phyloP scores from a whole-genome alignment of 2,329 filamentous ascomycete genomes.

The Emergomyces orientalis region DNA sequence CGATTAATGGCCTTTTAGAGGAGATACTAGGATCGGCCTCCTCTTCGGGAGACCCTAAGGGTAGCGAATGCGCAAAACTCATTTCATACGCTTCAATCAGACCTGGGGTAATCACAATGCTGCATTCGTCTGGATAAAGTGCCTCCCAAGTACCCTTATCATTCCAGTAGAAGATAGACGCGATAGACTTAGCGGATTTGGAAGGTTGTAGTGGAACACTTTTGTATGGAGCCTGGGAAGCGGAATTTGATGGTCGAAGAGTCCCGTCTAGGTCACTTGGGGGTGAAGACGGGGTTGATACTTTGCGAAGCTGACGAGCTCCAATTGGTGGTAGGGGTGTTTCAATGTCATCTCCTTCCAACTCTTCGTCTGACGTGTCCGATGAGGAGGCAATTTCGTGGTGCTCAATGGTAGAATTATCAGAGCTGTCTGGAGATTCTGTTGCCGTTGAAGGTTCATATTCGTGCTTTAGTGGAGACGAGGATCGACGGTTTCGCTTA shows the following conservation, averaged over 20 bases:
- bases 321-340: constrained; percentile 25
- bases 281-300: constrained; percentile 31
- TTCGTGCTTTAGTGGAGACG: constrained; percentile 93
- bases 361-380: constrained; percentile 48
- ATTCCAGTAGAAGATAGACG: constrained; percentile 55
- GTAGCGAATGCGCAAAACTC: constrained; percentile 29
- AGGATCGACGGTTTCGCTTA: constrained; percentile 58
- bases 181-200: constrained; percentile 48
- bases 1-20: constrained; percentile 46
- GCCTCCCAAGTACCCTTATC: constrained; percentile 54
- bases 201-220: constrained; percentile 39
- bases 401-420: constrained; percentile 47
- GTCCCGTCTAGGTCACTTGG: constrained; percentile 42
- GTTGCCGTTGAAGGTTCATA: constrained; percentile 77
- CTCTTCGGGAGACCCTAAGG: constrained; percentile 17
- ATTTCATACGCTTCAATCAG: constrained; percentile 56
- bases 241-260: constrained; percentile 69
- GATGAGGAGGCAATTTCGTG: constrained; percentile 42
- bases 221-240: constrained; percentile 63
- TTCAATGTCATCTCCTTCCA: constrained; percentile 42
- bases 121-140: constrained; percentile 54
- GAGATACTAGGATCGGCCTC: background rate
- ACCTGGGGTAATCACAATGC: constrained; percentile 53
- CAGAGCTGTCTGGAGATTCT: constrained; percentile 46
- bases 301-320: constrained; percentile 31